Evolutionary conservation across 164 flowering plant genomes (phyloP), one percentile per base, ranked within the genome.

Genomic region (Warburgia ugandensis): DNA sequence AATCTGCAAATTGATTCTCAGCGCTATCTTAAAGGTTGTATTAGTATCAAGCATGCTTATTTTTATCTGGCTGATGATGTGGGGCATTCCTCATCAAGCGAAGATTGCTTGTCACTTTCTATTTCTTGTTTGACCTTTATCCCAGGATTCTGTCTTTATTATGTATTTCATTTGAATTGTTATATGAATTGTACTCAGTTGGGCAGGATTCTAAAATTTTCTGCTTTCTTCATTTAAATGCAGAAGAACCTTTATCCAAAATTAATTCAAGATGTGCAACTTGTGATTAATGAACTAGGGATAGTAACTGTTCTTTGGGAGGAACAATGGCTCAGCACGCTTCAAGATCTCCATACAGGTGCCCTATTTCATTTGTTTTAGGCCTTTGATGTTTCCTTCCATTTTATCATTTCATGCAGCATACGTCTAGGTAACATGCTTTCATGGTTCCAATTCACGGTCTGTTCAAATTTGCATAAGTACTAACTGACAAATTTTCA

Each of bases 291-390:
- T 65, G 96, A 87, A 68, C 75, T 92, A 29, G 90, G 73, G 58
- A 79, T 77, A 61, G 83, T 85, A 27, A 92, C 98, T 59, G 95
- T 92, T 71, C 94, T 92, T 32, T 91, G 98, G 98, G 98, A 87
- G 68, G 98, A 92, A 59, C 69, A 83, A 27, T 87, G 98, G 98
- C 92, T 92, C 42, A 75, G 95, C 71, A 92, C 98, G 29, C 92
- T 92, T 62, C 98, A 92, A 68, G 98, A 92, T 73, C 95, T 92
- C 58, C 98, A 81, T 54, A 56, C 84, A 66, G 98, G 98, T 92
- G 56, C 5, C 28, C 20, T 61, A 13, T 8, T 14, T 31, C 39
- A 10, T 21, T 11, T 32, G 39, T 8, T 28, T 12, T 39, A 7
- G 2, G 13, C 2, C 0, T 6, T 38, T 30, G 29, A 29, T 40